A percentile compares a stretch with the other conserved stretches of the same genome.
Evolutionary conservation across 441 rosid genomes (phyloP).

Genomic region (Jatropha podagrica): DNA sequence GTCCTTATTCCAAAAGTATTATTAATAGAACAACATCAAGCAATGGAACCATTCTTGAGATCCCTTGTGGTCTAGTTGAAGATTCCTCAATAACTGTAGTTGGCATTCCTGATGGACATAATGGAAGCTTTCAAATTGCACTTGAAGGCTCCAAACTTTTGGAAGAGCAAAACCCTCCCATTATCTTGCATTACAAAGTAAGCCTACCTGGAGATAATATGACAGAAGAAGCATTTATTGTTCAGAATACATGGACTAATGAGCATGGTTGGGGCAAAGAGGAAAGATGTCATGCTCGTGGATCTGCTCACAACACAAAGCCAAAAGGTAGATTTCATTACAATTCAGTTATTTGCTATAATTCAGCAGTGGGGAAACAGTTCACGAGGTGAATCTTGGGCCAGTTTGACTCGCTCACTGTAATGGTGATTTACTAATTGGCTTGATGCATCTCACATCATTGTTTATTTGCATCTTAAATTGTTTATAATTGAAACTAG

Average conservation of each 20-base stretch:
- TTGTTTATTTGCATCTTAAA: background rate
- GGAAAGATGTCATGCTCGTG: constrained; percentile 62
- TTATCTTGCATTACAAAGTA: constrained; percentile 62
- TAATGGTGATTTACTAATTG: background rate
- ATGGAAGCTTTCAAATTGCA: constrained; percentile 58
- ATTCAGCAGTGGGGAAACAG: background rate
- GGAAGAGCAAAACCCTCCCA: constrained; percentile 43
- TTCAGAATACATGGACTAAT: constrained; percentile 73
- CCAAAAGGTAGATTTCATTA: constrained; percentile 47
- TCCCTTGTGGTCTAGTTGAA: constrained; percentile 77
- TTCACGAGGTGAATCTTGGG: background rate
- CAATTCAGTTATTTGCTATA: constrained; percentile 4
- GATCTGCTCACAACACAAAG: constrained; percentile 36
- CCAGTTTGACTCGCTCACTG: background rate
- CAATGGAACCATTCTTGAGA: constrained; percentile 42
- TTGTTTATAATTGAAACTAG: background rate
- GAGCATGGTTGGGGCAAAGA: constrained; percentile 74
- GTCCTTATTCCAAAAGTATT: constrained; percentile 51
- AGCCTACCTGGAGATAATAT: constrained; percentile 58
- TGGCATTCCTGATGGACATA: constrained; percentile 60
- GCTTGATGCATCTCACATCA: background rate
- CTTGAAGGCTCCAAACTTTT: constrained; percentile 50
- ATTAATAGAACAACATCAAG: constrained; percentile 29
- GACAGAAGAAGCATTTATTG: constrained; percentile 61
- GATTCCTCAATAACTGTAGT: constrained; percentile 76